These are phyloP conservation scores for Microdochium nivale DNA, from an alignment of 2,329 filamentous ascomycete genomes.

Conservation along the genomic window DNA sequence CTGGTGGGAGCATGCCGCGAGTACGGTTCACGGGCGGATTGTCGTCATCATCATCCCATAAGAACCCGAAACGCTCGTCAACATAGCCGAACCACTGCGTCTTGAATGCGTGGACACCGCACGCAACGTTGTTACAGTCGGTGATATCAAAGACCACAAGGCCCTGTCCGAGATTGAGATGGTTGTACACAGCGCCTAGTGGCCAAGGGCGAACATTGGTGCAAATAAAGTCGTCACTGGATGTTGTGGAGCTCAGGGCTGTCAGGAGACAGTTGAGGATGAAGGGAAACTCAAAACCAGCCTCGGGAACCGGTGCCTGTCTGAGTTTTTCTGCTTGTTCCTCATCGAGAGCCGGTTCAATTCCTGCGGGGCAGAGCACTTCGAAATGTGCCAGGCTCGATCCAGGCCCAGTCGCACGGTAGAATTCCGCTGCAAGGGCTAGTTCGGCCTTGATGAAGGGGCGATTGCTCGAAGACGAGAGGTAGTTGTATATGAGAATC, in stretches of 20 bases:
- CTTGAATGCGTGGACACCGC: not conserved
- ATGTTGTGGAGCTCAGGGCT: not conserved
- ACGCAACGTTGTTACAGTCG: not conserved
- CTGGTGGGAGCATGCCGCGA: not conserved
- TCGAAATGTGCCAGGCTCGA: not conserved
- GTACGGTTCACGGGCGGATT: not conserved
- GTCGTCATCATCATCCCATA: not conserved
- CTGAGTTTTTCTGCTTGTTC: not conserved
- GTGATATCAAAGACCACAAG: not conserved
- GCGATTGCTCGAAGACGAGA: not conserved
- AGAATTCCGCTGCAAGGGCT: not conserved
- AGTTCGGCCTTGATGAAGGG: not conserved
- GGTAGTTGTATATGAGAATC: not conserved
- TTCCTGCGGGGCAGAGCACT: not conserved
- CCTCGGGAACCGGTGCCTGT: not conserved
- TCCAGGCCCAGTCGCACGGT: not conserved
- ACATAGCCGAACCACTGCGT: not conserved
- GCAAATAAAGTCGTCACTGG: not conserved
- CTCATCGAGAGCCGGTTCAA: not conserved
- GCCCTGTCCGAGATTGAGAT: not conserved
- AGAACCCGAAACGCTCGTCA: not conserved
- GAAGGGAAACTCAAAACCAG: not conserved
- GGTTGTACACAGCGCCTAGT: not conserved
- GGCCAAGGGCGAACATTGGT: not conserved
- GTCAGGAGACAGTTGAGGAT: not conserved